A percentile compares a stretch with the other conserved stretches of the same genome.
These are phyloP conservation scores for Rhizomucor pusillus DNA, from an alignment of 371 early-diverging fungal genomes.

Conservation along the genomic window DNA sequence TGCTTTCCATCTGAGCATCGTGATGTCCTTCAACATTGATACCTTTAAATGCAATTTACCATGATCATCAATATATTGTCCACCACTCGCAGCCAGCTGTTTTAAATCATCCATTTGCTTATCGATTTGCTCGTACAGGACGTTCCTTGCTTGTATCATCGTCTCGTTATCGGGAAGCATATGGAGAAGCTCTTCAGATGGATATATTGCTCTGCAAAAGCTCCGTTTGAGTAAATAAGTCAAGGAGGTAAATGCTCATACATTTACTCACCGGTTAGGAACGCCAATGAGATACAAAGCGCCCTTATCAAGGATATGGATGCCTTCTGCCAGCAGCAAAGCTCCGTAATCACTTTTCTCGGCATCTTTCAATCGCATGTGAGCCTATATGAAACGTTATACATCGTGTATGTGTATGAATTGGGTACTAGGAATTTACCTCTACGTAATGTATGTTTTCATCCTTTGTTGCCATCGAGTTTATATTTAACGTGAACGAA, in stretches of 20 bases:
- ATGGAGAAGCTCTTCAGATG: slow-evolving; percentile 51
- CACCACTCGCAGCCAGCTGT: slow-evolving; percentile 14
- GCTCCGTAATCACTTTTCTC: slow-evolving; percentile 55
- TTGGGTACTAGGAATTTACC: slow-evolving; percentile 23
- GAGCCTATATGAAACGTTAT: slow-evolving; percentile 39
- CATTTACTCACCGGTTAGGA: slow-evolving; percentile 43
- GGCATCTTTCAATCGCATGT: slow-evolving; percentile 50
- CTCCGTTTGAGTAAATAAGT: neutral
- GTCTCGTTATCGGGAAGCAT: slow-evolving; percentile 53
- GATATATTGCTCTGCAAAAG: slow-evolving; percentile 24
- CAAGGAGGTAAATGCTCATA: neutral
- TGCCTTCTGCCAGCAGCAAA: slow-evolving; percentile 51
- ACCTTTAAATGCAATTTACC: neutral
- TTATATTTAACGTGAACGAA: slow-evolving; percentile 48
- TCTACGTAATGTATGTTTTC: slow-evolving; percentile 52
- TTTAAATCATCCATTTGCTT: slow-evolving; percentile 32
- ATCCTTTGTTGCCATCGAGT: slow-evolving; percentile 42
- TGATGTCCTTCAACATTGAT: neutral
- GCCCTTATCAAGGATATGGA: slow-evolving; percentile 58
- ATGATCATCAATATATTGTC: slow-evolving; percentile 11
- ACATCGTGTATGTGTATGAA: too few relatives aligned
- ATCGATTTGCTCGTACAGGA: slow-evolving; percentile 33
- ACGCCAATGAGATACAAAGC: slow-evolving; percentile 55
- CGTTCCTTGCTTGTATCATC: slow-evolving; percentile 24
- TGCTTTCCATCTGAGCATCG: neutral